phyloP scores from a whole-genome alignment of 2,329 filamentous ascomycete species.

The Talaromyces pinophilus region DNA sequence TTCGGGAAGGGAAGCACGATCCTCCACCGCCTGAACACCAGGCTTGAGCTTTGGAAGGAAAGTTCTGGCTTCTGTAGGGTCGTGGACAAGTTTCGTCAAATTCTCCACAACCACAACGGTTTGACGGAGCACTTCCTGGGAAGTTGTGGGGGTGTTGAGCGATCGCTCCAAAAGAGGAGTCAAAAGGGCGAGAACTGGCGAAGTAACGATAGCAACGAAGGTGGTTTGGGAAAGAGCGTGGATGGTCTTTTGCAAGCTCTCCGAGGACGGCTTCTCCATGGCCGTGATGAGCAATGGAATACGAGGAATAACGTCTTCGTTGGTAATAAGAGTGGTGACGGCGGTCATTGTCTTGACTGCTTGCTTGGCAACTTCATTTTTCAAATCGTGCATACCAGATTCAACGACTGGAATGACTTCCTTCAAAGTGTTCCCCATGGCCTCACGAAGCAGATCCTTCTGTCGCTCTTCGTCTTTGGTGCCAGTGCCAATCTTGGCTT shows the following conservation, averaged over 20 bases:
- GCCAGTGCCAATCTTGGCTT: slow-evolving; percentile 82
- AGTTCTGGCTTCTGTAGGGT: slow-evolving; percentile 87
- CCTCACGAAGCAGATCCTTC: slow-evolving; percentile 85
- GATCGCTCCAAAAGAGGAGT: slow-evolving; percentile 93
- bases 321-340: slow-evolving; percentile 84
- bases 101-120: slow-evolving; percentile 97
- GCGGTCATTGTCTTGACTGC: slow-evolving; percentile 90
- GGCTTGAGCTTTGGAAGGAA: slow-evolving; percentile 94
- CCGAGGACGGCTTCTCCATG: slow-evolving; percentile 88
- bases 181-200: slow-evolving; percentile 88
- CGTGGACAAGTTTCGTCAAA: slow-evolving; percentile 95
- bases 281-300: slow-evolving; percentile 91
- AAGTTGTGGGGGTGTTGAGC: slow-evolving; percentile 84
- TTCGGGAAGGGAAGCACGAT: slow-evolving; percentile 88
- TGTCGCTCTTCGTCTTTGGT: slow-evolving; percentile 80
- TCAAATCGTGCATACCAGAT: slow-evolving; percentile 93
- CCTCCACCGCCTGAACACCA: slow-evolving; percentile 84
- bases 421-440: slow-evolving; percentile 79
- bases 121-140: slow-evolving; percentile 92
- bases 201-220: slow-evolving; percentile 96
- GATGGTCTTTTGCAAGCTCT: slow-evolving; percentile 91
- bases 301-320: slow-evolving; percentile 92
- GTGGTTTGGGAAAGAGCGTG: slow-evolving; percentile 96
- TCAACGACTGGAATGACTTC: slow-evolving; percentile 89
- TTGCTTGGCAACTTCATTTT: slow-evolving; percentile 80